Evolutionary conservation across 192 early-diverging fungal genomes (phyloP), one percentile per base, ranked within the genome.

Genomic region (Coemansia biformis): DNA sequence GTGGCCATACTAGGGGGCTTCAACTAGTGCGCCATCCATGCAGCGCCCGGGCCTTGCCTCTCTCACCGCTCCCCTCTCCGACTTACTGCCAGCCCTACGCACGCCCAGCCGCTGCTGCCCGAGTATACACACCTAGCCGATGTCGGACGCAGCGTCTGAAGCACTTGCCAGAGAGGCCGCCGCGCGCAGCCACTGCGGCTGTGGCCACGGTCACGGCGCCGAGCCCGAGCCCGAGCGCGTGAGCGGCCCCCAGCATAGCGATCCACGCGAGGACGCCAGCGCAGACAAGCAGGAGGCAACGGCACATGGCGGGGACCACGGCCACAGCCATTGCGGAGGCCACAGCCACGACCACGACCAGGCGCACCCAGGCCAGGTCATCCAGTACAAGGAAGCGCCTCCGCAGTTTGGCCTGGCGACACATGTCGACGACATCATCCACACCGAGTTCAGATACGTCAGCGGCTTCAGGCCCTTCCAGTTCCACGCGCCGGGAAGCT

Each of bases 381-480:
- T 73, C 13, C 51, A 61, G 53, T 73, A 73, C 43, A 42, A 38
- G 14, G 69, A 73, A 31, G 62, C 69, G 8, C 55, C 69, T 2
- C 69, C 69, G 7, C 69, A 73, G 56, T 75, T 75, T 43, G 60
- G 60, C 14, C 59, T 75, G 15, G 71, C 71, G n/a, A 48, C 36
- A 2, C 63, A 66, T 37, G 71, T 74, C 26, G 71, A 74, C 52
- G 55, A 63, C 66, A 67, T 75, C 36, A 75, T 75, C 16, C 71
- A 75, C 43, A 51, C 59, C 21, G 59, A 68, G 43, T 68, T 75
- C 43, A 45, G 71, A 40, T 59, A 67, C 53, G 65, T 75, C 36
- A 59, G 19, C 21, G 71, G 71, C 26, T 75, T 75, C 52, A 63
- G 47, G 48, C 71, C 71, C 5, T 75, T 75, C 48, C 71, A 75